Conservation (phyloP, 1,284 basidiomycete genomes). For the Microbotryum saponariae region DNA sequence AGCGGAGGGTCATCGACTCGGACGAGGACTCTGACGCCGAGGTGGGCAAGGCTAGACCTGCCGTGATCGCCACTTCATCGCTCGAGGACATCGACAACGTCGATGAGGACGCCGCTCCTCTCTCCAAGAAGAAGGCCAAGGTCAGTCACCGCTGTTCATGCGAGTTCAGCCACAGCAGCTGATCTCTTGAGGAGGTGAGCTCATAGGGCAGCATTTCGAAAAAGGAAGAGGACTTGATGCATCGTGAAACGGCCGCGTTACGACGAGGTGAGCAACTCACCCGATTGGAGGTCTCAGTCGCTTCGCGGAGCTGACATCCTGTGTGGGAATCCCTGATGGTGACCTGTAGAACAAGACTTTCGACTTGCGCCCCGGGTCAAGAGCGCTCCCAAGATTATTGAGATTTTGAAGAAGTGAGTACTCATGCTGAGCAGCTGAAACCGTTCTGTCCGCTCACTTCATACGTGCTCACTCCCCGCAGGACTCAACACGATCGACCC, state of each 20-base stretch:
- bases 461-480: not conserved
- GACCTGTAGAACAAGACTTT: constrained; percentile 5
- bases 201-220: constrained; percentile 10
- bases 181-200: not conserved
- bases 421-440: not conserved
- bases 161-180: no score
- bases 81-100: constrained; percentile 3
- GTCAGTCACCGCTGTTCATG: not conserved
- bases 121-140: constrained; percentile 2
- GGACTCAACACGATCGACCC: not conserved
- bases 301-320: no score
- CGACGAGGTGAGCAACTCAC: constrained; percentile 13
- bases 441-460: not conserved
- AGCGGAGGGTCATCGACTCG: constrained; percentile 8
- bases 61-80: not conserved
- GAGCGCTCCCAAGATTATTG: not conserved
- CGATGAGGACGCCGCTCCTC: not conserved
- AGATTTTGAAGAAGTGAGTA: constrained; percentile 1
- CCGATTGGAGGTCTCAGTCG: not conserved
- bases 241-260: constrained; percentile 5
- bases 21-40: constrained; percentile 14
- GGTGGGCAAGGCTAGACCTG: not conserved
- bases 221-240: constrained; percentile 22
- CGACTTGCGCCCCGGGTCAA: constrained; percentile 11
- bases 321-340: no score